Percentiles rank a stretch among this genome's conserved stretches.
Evolutionary conservation across 305 asterid genomes (phyloP).

Genomic region (Plantago rigida): DNA sequence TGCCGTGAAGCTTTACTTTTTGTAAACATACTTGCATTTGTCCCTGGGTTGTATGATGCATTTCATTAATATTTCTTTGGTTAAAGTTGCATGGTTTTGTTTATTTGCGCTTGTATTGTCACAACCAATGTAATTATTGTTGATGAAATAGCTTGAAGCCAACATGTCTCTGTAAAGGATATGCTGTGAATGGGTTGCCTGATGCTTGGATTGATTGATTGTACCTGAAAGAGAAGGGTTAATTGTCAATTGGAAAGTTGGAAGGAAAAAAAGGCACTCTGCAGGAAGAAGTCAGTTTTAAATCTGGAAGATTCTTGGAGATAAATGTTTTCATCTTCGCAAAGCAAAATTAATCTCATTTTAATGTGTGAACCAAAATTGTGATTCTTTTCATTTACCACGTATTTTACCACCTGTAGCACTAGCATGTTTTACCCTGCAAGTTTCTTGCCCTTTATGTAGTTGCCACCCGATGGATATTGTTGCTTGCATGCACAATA

Average conservation of each 20-base stretch:
- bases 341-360: neutral
- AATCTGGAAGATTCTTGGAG: neutral
- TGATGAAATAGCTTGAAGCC: too few relatives aligned
- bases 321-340: neutral
- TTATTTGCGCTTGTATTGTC: too few relatives aligned
- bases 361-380: neutral
- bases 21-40: neutral
- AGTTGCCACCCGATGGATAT: neutral
- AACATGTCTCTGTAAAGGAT: too few relatives aligned
- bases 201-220: neutral
- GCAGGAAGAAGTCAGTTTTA: neutral
- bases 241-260: neutral
- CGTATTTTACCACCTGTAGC: neutral
- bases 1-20: neutral
- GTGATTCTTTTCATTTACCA: neutral
- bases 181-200: neutral
- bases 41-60: neutral
- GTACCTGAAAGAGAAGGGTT: neutral
- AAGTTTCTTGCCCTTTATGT: neutral
- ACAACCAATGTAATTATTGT: too few relatives aligned
- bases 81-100: too few relatives aligned
- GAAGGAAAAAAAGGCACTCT: neutral
- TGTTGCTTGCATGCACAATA: neutral
- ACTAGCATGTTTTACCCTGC: neutral
- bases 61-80: too few relatives aligned